Evolutionary conservation across 352 stramenopile species (phyloP), one percentile per base, ranked within the genome.

Genomic region (Pythium folliculosum): DNA sequence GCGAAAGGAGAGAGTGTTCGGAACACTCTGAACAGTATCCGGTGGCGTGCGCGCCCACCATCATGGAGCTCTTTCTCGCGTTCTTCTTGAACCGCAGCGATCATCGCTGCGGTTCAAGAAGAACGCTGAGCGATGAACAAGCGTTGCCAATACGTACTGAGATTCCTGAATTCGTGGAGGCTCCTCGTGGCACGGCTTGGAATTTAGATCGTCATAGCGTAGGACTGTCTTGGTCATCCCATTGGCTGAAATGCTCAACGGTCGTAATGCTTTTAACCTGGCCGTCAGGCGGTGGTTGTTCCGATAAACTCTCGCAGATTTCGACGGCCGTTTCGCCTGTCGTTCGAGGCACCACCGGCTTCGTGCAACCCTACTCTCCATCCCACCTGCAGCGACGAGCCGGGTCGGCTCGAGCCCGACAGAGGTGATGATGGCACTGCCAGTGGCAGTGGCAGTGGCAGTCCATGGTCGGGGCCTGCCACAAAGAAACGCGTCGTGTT

Each of bases 401-500:
- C 47, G 6, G 12, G 47, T 65, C 38, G 40, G 22, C 47, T 43
- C 16, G 40, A 47, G 40, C 35, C 8, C 8, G 8, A 7, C 35
- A n/a, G 17, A n/a, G 40, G 12, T n/a, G 40, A 9, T 47, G 12
- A 47, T 47, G 12, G 40, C 37, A 49, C 16, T 22, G 14, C 13
- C 43, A 17, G 17, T 49, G 13, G 9, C n/a, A 17, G 3, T 38
- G 49, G 8, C 49, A 55, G 27, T 37, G 9, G 12, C 10, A 16
- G 50, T 14, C 50, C 50, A 40, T 2, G 17, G 22, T 8, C 48
- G 27, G 50, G 50, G 6, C 25, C 22, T 27, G 53, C 53, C 45
- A 65, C 63, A 70, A 70, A 70, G 63, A 70, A 60, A 70, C 48
- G 63, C 47, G 40, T 21, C n/a, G 2, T 4, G 17, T 40, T 22